Percentiles rank a stretch among this genome's conserved stretches.
Conservation (phyloP, 805 yeast genomes). For the Candida nemodendra region DNA sequence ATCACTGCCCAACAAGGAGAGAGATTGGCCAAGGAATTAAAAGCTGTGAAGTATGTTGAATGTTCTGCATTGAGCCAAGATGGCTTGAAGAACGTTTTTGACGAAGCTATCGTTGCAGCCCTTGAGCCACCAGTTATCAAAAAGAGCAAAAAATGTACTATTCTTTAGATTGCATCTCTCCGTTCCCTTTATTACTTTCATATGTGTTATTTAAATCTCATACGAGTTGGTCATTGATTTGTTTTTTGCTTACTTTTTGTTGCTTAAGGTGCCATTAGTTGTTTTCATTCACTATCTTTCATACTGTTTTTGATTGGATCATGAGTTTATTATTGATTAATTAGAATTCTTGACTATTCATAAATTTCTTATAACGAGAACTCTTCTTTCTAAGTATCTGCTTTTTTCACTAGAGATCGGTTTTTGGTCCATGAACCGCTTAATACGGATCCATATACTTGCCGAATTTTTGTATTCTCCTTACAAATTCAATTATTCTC, state of each 20-base stretch:
- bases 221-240: slow-evolving; percentile 1
- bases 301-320: slow-evolving; percentile 9
- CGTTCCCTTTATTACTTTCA: background rate
- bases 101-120: slow-evolving; percentile 97
- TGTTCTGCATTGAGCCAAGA: slow-evolving; percentile 97
- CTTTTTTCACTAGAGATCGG: no score
- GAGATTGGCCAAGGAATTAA: slow-evolving; percentile 85
- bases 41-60: slow-evolving; percentile 96
- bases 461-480: no score
- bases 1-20: slow-evolving; percentile 87
- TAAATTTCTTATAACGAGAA: slow-evolving; percentile 1
- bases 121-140: slow-evolving; percentile 92
- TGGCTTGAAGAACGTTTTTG: slow-evolving; percentile 96
- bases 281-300: slow-evolving; percentile 3
- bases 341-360: background rate
- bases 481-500: no score
- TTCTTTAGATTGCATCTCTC: slow-evolving; percentile 48
- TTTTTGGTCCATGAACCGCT: no score
- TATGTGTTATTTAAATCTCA: background rate
- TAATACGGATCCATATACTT: no score
- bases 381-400: no score
- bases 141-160: slow-evolving; percentile 79
- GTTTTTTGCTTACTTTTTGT: slow-evolving; percentile 7
- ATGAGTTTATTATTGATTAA: slow-evolving; percentile 8
- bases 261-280: slow-evolving; percentile 9